Base-by-base conservation (phyloP, 352 stramenopile species). In the Pythium dissotocum region DNA sequence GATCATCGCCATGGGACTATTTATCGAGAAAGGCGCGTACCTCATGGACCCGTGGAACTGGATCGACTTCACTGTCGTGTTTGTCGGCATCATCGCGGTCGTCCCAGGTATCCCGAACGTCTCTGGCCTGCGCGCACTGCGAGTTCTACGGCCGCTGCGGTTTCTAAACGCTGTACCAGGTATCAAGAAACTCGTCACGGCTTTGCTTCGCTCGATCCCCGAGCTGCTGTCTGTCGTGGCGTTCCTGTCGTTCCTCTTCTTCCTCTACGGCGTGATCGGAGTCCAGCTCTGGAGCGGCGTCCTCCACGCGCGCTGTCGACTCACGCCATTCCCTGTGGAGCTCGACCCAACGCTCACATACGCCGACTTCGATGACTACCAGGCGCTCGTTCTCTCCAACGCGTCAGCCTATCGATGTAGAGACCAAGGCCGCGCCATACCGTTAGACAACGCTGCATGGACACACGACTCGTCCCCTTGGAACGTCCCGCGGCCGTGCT, bases 31-130 rank as follows among this genome's bases (percentile, higher is more conserved):
- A 4, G 83, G 84, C 8, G 72, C 73, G 16, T 97, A 97, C 67
- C 71, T 96, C 7, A 84, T 83, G 67, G 81, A 97, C 61, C 73
- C 80, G 30, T 98, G 90, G 89, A 97, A 97, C 68, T 87, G 88
- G 66, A 82, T 97, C 40, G 91, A 97, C 69, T 96, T 97, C 65
- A 73, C 94, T 24, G 85, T 97, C 40, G 90, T 97, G 1, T 76
- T 82, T 46, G 77, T 89, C 28, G 88, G 85, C 2, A 75, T 90
- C 24, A 36, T 87, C 12, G 74, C 77, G 9, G 66, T 72, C 12
- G 63, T 86, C 4, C 78, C 80, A 5, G 80, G 77, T n/a, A 77
- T 84, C 53, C 72, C 74, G 0, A 79, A 72, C 48, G 76, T 78
- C 42, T 80, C 73, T 6, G 75, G 67, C 4, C 58, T 88, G 13